Evolutionary conservation across 345 rosid genomes (phyloP).

Genomic region (Eucalyptus marginata): DNA sequence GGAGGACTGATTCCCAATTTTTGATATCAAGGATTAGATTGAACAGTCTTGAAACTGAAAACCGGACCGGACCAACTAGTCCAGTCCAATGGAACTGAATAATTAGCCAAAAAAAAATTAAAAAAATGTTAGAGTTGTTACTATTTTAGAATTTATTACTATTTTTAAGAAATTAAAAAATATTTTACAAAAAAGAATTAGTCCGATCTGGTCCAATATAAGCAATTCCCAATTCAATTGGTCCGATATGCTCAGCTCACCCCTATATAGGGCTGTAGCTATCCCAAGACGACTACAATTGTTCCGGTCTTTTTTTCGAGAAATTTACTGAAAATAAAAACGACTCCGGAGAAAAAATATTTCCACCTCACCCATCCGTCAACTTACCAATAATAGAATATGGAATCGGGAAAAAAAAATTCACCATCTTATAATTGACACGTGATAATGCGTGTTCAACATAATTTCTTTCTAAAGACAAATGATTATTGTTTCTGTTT

Average conservation of each 20-base stretch:
- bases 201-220: fast-evolving
- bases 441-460: neutral
- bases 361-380: neutral
- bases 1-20: no score
- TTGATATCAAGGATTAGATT: fast-evolving
- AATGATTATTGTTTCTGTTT: neutral
- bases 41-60: no score
- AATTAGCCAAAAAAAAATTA: no score
- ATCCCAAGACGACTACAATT: neutral
- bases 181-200: no score
- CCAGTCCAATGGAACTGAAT: no score
- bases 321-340: neutral
- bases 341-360: neutral
- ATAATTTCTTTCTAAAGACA: neutral
- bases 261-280: neutral
- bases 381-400: neutral
- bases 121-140: no score
- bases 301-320: neutral
- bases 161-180: no score
- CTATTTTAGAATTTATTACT: no score
- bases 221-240: no score
- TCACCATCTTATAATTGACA: neutral
- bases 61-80: fast-evolving
- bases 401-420: neutral
- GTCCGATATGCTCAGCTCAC: no score